Evolutionary conservation across 2,329 filamentous ascomycete genomes (phyloP), one percentile per base, ranked within the genome.

Genomic region (Cytospora chrysosperma): DNA sequence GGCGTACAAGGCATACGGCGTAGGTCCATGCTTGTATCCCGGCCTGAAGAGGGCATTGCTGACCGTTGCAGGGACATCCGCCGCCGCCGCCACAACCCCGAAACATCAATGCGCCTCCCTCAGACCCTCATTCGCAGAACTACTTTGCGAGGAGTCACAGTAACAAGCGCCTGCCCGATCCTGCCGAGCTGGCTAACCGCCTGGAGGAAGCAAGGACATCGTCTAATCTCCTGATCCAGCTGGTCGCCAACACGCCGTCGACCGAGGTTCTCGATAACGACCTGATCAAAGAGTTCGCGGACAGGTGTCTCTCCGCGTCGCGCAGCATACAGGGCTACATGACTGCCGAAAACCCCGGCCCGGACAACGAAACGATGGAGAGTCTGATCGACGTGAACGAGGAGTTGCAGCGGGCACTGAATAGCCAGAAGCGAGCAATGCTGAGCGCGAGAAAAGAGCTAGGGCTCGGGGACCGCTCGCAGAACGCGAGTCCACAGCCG

Each of bases 341-440:
- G 81, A 82, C 88, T 50, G 86, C 88, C 54, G 88, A 90, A 62
- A 85, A 92, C 72, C 93, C 94, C 0, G 74, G 85, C 1, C 93
- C 94, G 0, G 95, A 98, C 75, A 94, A 97, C 71, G 90, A 97
- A 69, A 98, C 94, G 1, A 92, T 98, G 85, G 88, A 95, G 73
- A 93, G 88, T 17, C 80, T 99, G 66, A 97, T 99, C 71, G 93
- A 97, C 75, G 95, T 92, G 17, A 97, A 96, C 73, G 95, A 98
- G 75, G 90, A 94, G 73, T 81, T 99, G 32, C 91, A 92, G 65
- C 86, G 91, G 52, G 89, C 93, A 0, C 82, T 94, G 49, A 95
- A 88, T 67, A 88, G 92, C 72, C 92, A 97, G 75, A 92, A 96
- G 75, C 87, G 93, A 61, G 89, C 92, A 12, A 79, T 96, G 49